Evolutionary conservation across 306 rosid genomes (phyloP).

Genomic region (Abrus pulchellus): DNA sequence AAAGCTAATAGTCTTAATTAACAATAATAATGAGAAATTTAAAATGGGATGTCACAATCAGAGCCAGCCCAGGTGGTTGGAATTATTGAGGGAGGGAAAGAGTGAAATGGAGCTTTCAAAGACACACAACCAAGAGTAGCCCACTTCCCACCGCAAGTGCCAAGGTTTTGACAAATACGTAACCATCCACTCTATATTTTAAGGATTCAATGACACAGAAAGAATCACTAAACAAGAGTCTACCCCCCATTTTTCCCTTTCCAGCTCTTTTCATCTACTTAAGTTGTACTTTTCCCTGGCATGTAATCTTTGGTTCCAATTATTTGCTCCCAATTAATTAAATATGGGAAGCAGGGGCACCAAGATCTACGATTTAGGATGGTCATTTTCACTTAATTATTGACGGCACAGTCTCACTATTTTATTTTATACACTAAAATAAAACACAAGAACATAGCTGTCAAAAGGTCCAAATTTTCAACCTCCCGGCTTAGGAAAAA

Average conservation of each 20-base stretch:
- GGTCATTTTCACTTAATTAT: conserved; percentile 66
- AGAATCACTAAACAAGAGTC: conserved; percentile 46
- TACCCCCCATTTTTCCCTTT: conserved; percentile 34
- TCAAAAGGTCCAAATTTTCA: conserved; percentile 48
- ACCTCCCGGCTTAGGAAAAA: conserved; percentile 26
- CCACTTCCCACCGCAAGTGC: conserved; percentile 47
- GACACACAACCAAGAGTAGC: conserved; percentile 44
- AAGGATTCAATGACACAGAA: conserved; percentile 52
- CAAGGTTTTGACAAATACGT: conserved; percentile 50
- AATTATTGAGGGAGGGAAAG: conserved; percentile 67
- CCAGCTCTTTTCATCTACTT: conserved; percentile 48
- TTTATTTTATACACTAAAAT: neutral
- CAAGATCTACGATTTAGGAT: conserved; percentile 45
- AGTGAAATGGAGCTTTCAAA: conserved; percentile 72
- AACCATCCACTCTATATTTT: conserved; percentile 51
- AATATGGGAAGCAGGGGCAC: conserved; percentile 38
- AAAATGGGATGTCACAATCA: conserved; percentile 51
- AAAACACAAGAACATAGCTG: conserved; percentile 1
- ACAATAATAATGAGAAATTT: conserved; percentile 33
- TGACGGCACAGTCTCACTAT: conserved; percentile 44
- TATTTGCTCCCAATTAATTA: conserved; percentile 46
- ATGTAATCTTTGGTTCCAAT: conserved; percentile 59
- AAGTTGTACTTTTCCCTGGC: conserved; percentile 54
- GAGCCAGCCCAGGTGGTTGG: conserved; percentile 63
- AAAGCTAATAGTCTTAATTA: conserved; percentile 1